Evolutionary conservation across 1,284 basidiomycete species (phyloP), one percentile per base, ranked within the genome.

Genomic region (Tremellales sp.): DNA sequence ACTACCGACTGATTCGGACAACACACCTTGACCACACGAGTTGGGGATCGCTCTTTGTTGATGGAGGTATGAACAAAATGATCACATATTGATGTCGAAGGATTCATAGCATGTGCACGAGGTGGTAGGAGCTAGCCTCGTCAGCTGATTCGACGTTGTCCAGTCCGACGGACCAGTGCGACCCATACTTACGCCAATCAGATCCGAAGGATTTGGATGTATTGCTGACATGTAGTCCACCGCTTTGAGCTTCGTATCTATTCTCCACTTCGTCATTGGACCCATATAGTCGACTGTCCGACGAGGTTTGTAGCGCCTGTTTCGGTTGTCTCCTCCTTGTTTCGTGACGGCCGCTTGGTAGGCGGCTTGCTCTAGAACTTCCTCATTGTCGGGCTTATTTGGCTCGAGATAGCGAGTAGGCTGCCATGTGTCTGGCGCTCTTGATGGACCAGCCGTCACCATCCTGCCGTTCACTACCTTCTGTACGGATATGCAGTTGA

Each of bases 21-120:
- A 80, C 86, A 62, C 60, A 91, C 90, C 63, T 84, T 83, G 22
- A 97, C 93, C 26, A 93, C 86, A 60, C 97, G 94, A 43, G 97
- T 92, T 0, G 94, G 93, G 76, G 90, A 96, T 46, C 92, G 81
- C 58, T 97, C 91, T 76, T 98, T 98, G 80, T 98, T 98, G 43
- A 93, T 97, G 5, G 91, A 94, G 0, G 93, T 97, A 71, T 98
- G 96, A 11, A 97, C 87, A 62, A 97, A 96, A 68, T 92, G 91
- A 39, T 91, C 93, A 65, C 91, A 91, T 46, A 97, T 78, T 0
- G 91, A 96, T 0, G 89, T 94, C 2, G 90, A 88, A 1, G 86
- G 80, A 68, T 97, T 94, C 50, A 84, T 82, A 69, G 97, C n/a
- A n/a, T n/a, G 96, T 29, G 91, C 93, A 65, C 85, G 84, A 0